Evolutionary conservation across 371 early-diverging fungal species (phyloP), one percentile per base, ranked within the genome.

Genomic region (Rhizopus microsporus): DNA sequence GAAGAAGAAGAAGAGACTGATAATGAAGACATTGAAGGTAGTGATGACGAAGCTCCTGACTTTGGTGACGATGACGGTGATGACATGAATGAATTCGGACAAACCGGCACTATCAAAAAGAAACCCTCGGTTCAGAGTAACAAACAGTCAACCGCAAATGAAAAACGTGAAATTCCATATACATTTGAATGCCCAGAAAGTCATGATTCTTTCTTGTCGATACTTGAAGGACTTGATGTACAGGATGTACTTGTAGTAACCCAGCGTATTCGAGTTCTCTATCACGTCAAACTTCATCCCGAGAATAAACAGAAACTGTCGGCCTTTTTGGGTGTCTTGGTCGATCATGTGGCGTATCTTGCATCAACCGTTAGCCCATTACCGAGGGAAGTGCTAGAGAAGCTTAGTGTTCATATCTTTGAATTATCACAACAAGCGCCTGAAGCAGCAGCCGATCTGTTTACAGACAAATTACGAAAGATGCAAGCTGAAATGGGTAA

Each of bases 141-240:
- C 23, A 23, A 23, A 23, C 23, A 23, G 8, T 63, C 57, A 12
- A 30, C 53, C 16, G 51, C 44, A 29, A 57, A 31, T 45, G 74
- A 68, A 50, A 60, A 49, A 38, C 66, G 56, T 5, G 90, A 90
- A 57, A 69, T 95, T 29, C 95, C 95, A 0, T 97, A 71, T 63
- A 92, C 90, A 5, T 93, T 95, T 65, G 75, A 83, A 7, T 90
- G 92, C 45, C 96, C 97, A 4, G 71, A 72, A 0, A 78, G 85
- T 5, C 84, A 87, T 57, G 76, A 75, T 13, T 83, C 86, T 40
- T 87, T 93, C 56, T 52, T 87, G n/a, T 60, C 65, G 30, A 71
- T 74, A 13, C 48, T 78, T 34, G 62, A 84, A 15, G 81, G 73
- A 39, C 77, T 85, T 23, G 65, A 70, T 0, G 57, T 82, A 4